These are phyloP conservation scores for Annulohypoxylon bovei DNA, from an alignment of 495 filamentous ascomycete genomes.

Conservation along the genomic window DNA sequence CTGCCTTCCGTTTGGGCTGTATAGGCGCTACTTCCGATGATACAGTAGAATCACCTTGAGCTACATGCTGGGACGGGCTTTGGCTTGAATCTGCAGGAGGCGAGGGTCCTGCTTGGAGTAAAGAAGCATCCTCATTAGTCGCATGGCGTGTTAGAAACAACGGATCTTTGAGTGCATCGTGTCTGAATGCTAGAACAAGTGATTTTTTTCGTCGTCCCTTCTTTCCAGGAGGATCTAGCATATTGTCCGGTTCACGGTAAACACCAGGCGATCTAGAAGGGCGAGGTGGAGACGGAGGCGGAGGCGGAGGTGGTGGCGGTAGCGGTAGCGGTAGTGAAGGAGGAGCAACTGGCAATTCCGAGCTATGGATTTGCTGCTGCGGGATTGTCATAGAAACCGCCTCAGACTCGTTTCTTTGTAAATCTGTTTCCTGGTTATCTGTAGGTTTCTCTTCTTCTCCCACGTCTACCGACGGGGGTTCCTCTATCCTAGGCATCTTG, in stretches of 20 bases:
- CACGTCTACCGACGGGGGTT: not conserved
- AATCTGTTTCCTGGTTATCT: not conserved
- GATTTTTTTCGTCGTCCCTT: constrained; percentile 48
- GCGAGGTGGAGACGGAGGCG: not conserved
- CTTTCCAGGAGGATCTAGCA: constrained; percentile 38
- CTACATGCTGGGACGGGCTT: not conserved
- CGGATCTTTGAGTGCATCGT: constrained; percentile 44
- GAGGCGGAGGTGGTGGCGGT: not conserved
- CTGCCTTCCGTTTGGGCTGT: constrained; percentile 3
- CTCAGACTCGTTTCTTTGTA: not conserved
- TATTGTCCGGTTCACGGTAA: constrained; percentile 42
- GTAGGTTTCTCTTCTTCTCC: not conserved
- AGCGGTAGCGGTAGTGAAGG: no score
- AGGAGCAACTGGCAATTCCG: not conserved
- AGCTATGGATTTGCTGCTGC: not conserved
- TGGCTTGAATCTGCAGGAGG: not conserved
- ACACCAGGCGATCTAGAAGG: constrained; percentile 36
- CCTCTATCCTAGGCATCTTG: constrained; percentile 27
- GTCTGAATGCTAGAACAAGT: constrained; percentile 49
- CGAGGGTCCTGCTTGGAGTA: not conserved
- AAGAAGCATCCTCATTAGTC: not conserved
- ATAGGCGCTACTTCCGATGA: constrained; percentile 21
- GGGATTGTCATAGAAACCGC: not conserved
- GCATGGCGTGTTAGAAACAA: constrained; percentile 23
- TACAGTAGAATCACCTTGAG: not conserved